Conservation (phyloP, 805 yeast species). For the Saturnispora bothae region DNA sequence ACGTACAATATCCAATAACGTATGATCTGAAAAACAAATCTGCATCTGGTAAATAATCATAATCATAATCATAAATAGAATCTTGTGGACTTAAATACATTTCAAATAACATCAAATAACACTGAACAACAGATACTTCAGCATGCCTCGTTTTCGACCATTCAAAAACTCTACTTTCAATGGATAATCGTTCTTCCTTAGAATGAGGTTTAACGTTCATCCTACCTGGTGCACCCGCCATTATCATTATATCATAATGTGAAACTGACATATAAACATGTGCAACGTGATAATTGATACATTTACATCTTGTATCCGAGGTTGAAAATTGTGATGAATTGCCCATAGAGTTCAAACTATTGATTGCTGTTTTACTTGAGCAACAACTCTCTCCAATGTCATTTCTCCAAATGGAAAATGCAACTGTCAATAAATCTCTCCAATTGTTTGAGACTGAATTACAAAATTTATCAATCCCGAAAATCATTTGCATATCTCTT, state of each 20-base stretch:
- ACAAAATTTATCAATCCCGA: conserved; percentile 31
- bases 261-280: conserved; percentile 63
- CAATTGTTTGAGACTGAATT: conserved; percentile 36
- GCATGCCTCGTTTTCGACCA: conserved; percentile 44
- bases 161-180: conserved; percentile 37
- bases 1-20: conserved; percentile 30
- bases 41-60: conserved; percentile 38
- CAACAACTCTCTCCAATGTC: conserved; percentile 33
- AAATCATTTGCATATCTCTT: conserved; percentile 50
- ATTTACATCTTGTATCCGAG: conserved; percentile 43
- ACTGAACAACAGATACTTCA: conserved; percentile 46
- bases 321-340: conserved; percentile 25
- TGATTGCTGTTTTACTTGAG: conserved; percentile 26
- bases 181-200: conserved; percentile 37
- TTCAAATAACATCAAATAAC: conserved; percentile 51
- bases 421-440: conserved; percentile 61
- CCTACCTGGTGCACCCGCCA: conserved; percentile 74
- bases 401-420: conserved; percentile 60
- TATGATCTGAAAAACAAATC: conserved; percentile 40
- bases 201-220: conserved; percentile 56
- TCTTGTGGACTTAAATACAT: conserved; percentile 49
- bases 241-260: conserved; percentile 69
- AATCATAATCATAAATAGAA: conserved; percentile 30
- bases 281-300: conserved; percentile 62
- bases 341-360: conserved; percentile 19